These are phyloP conservation scores for Colletotrichum musae DNA, from an alignment of 2,329 filamentous ascomycete genomes.

Conservation along the genomic window DNA sequence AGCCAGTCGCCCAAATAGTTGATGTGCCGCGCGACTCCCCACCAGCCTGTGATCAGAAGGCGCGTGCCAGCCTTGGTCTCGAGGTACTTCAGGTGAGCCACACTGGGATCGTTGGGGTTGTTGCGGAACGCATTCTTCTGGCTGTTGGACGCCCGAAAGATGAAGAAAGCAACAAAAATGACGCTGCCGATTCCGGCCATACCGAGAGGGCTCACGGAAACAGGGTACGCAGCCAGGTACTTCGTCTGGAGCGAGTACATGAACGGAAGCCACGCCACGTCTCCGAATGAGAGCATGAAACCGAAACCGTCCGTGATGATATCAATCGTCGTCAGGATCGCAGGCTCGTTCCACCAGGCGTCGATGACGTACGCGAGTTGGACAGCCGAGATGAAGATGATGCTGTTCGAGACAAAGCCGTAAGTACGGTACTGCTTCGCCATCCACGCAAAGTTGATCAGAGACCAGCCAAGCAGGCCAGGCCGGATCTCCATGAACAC, in stretches of 20 bases:
- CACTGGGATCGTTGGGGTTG: slow-evolving; percentile 83
- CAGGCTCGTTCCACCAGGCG: slow-evolving; percentile 87
- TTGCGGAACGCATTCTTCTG: slow-evolving; percentile 96
- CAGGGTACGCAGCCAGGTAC: slow-evolving; percentile 87
- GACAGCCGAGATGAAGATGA: slow-evolving; percentile 82
- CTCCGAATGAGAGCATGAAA: slow-evolving; percentile 94
- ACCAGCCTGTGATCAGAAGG: slow-evolving; percentile 90
- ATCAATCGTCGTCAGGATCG: slow-evolving; percentile 94
- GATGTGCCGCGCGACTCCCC: slow-evolving; percentile 92
- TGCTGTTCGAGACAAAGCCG: slow-evolving; percentile 88
- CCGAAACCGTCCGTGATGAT: slow-evolving; percentile 94
- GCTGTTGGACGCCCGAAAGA: slow-evolving; percentile 94
- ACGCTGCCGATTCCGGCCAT: slow-evolving; percentile 76
- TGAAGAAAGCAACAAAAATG: slow-evolving; percentile 82
- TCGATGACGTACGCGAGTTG: slow-evolving; percentile 90
- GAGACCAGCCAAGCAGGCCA: slow-evolving; percentile 89
- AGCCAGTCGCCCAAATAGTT: slow-evolving; percentile 98
- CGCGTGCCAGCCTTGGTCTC: slow-evolving; percentile 86
- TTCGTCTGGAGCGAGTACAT: slow-evolving; percentile 87
- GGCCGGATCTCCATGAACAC: slow-evolving; percentile 92
- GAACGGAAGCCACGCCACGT: slow-evolving; percentile 94
- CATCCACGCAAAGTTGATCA: slow-evolving; percentile 87
- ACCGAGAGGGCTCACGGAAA: slow-evolving; percentile 80
- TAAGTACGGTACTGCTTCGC: slow-evolving; percentile 90
- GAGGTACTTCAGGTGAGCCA: slow-evolving; percentile 87